phyloP scores from a whole-genome alignment of 768 basidiomycete genomes.

The Psilocybe tampanensis region DNA sequence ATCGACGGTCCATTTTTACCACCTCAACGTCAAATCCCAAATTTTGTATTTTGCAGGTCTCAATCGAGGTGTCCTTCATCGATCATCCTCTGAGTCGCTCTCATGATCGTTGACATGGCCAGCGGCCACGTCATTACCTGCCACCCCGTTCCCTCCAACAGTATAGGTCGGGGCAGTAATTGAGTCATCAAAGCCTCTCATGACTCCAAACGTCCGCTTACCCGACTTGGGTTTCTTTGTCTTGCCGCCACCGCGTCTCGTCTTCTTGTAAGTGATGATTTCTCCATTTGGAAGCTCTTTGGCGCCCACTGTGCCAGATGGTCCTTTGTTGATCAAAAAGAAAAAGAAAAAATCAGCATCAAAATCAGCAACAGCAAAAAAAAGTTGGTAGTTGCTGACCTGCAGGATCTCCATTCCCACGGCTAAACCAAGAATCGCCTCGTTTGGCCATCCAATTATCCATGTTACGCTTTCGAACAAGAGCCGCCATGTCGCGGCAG shows the following conservation, averaged over 20 bases:
- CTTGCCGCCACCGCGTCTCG: background rate
- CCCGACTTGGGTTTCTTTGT: background rate
- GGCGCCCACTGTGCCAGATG: background rate
- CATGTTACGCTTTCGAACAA: slow-evolving; percentile 21
- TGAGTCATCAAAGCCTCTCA: background rate
- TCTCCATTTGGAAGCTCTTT: background rate
- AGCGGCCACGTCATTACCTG: background rate
- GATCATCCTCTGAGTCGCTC: background rate
- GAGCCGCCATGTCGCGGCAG: slow-evolving; percentile 32
- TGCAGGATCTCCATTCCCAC: too few relatives aligned
- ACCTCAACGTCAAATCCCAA: too few relatives aligned
- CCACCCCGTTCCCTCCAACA: background rate
- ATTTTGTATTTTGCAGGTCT: too few relatives aligned
- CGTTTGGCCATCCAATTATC: background rate
- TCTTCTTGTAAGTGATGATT: background rate
- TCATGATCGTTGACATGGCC: background rate
- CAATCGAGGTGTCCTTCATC: too few relatives aligned
- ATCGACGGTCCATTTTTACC: too few relatives aligned
- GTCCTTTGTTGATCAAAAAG: background rate
- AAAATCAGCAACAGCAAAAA: too few relatives aligned
- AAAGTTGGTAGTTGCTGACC: too few relatives aligned
- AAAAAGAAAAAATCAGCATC: background rate
- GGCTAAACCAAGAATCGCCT: too few relatives aligned
- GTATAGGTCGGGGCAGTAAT: background rate
- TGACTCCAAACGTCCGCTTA: background rate